phyloP scores from a whole-genome alignment of 768 basidiomycete species.

The Postia placenta region DNA sequence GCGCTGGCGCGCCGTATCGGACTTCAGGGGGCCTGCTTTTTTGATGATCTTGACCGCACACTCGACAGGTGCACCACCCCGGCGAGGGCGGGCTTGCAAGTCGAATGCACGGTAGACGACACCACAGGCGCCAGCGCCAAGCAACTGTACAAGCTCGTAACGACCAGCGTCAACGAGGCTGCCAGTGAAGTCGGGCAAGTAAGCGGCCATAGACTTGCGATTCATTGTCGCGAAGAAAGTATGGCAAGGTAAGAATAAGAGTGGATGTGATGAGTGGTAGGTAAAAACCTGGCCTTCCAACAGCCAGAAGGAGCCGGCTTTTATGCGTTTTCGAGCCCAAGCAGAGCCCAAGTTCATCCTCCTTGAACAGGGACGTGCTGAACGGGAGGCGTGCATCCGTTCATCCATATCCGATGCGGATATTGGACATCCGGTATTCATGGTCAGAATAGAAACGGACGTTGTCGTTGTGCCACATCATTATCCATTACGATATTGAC shows the following conservation, averaged over 20 bases:
- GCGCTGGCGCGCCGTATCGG: conserved; percentile 54
- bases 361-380: too few species aligned
- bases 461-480: too few species aligned
- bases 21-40: conserved; percentile 42
- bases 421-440: too few species aligned
- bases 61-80: background rate
- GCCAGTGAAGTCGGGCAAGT: conserved; percentile 17
- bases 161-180: conserved; percentile 11
- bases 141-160: conserved; percentile 14
- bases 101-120: conserved; percentile 20
- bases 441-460: too few species aligned
- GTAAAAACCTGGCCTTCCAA: too few species aligned
- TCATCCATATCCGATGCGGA: background rate
- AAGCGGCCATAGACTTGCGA: conserved; percentile 4
- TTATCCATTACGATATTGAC: too few species aligned
- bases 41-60: conserved; percentile 17
- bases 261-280: background rate
- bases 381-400: background rate
- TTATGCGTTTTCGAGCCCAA: background rate
- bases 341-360: too few species aligned
- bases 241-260: background rate
- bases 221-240: conserved; percentile 6
- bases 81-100: background rate
- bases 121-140: conserved; percentile 18
- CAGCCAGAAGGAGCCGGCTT: too few species aligned